Base-by-base conservation (phyloP, 106 monocot genomes). In the Alisma plantagoaquatica region DNA sequence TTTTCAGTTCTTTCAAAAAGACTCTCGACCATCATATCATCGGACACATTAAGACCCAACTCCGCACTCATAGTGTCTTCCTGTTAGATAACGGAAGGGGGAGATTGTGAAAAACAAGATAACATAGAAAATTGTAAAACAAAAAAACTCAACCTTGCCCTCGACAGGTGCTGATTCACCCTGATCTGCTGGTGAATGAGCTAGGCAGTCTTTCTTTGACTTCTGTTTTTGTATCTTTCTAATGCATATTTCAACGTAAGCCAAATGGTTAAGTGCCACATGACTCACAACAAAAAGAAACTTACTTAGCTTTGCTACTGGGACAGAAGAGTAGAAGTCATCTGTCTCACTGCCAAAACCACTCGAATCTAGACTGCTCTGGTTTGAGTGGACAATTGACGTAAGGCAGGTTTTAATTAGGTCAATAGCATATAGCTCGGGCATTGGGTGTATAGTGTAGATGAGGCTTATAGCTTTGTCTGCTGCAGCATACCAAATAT, bases 1-100 rank as follows among this genome's bases (percentile, higher is more conserved):
- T 77, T 90, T 70, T 98, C 98, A 12, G 98, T 75, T 61, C 29
- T 82, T 79, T 86, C 98, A 51, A 67, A 73, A 64, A 98, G 79
- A 21, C 71, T 61, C 61, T 98, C 98, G 35, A 98, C 77, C 53
- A 77, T 64, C 22, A 46, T 69, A 82, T 90, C 90, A 61, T 71
- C 73, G 53, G 85, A 80, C 53, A 81, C 78, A 64, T 61, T 66
- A 53, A 98, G 63, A 7, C 98, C 98, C 76, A 98, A 52, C 58
- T 98, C 98, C 59, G 73, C 85, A 85, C 80, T 98, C 66, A 98
- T 98, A 46, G 74, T 56, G 61, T 66, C 73, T 35, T 59, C 68
- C 79, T 82, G 60, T 33, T 43, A 57, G 28, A n/a, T n/a, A n/a
- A n/a, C n/a, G n/a, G n/a, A n/a, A n/a, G n/a, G n/a, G n/a, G n/a